Percentiles rank a stretch among this genome's conserved stretches.
These are phyloP conservation scores for Xerocomus nothofagi DNA, from an alignment of 1,284 basidiomycete genomes.

Conservation along the genomic window DNA sequence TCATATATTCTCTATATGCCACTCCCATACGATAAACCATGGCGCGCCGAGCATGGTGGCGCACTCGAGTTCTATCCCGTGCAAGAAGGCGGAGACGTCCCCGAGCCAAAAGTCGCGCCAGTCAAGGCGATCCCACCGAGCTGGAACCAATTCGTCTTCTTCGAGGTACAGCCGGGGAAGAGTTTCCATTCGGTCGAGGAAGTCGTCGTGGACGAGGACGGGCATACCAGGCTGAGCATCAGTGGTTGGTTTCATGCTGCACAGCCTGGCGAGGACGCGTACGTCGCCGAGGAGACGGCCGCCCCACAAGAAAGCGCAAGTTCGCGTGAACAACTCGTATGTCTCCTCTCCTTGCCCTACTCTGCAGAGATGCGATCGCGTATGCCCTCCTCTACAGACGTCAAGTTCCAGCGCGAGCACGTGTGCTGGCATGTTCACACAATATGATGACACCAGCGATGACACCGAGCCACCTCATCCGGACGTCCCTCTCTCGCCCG, in stretches of 20 bases:
- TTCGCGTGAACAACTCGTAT: slow-evolving; percentile 78
- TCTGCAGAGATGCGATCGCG: neutral
- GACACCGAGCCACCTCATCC: slow-evolving; percentile 48
- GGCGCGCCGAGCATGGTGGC: slow-evolving; percentile 87
- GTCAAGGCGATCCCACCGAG: slow-evolving; percentile 70
- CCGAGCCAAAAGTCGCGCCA: slow-evolving; percentile 65
- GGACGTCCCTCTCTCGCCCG: slow-evolving; percentile 53
- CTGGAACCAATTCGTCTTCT: slow-evolving; percentile 98
- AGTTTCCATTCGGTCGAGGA: slow-evolving; percentile 99
- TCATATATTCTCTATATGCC: slow-evolving; percentile 99
- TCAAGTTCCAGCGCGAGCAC: slow-evolving; percentile 51
- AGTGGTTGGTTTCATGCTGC: slow-evolving; percentile 97
- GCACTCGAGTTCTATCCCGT: slow-evolving; percentile 94
- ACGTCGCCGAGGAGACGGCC: slow-evolving; percentile 48
- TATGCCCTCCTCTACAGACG: slow-evolving; percentile 38
- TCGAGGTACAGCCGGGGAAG: slow-evolving; percentile 85
- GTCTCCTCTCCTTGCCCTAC: slow-evolving; percentile 26
- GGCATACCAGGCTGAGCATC: slow-evolving; percentile 78
- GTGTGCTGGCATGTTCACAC: slow-evolving; percentile 44
- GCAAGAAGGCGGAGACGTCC: slow-evolving; percentile 44
- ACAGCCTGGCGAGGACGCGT: slow-evolving; percentile 89
- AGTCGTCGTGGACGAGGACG: slow-evolving; percentile 81
- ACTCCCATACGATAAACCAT: slow-evolving; percentile 68
- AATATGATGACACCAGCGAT: slow-evolving; percentile 47
- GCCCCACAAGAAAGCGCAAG: slow-evolving; percentile 50